Conservation (phyloP, 2,329 filamentous ascomycete genomes). For the Fusarium pseudograminearum region DNA sequence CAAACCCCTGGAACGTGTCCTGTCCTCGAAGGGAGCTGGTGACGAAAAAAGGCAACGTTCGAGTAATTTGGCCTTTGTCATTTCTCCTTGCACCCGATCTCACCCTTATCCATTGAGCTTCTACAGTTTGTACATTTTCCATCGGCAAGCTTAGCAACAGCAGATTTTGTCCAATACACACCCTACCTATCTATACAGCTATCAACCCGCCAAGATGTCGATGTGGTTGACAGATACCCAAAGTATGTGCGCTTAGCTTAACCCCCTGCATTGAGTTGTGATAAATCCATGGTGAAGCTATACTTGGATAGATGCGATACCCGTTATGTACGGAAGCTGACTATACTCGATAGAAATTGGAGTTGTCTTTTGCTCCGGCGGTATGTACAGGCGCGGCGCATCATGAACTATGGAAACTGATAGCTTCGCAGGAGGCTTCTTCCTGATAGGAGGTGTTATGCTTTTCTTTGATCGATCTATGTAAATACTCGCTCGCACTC, state of each 20-base stretch:
- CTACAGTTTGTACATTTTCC: background rate
- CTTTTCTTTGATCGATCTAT: constrained; percentile 98
- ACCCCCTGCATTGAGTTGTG: constrained; percentile 18
- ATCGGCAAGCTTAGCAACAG: background rate
- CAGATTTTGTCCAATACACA: constrained; percentile 1
- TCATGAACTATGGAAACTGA: constrained; percentile 35
- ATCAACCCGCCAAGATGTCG: constrained; percentile 61
- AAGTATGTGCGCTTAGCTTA: constrained; percentile 70
- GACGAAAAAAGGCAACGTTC: constrained; percentile 40
- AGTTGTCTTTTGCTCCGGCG: constrained; percentile 96
- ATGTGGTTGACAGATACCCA: constrained; percentile 98
- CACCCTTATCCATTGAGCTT: constrained; percentile 14
- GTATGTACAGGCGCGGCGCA: constrained; percentile 69
- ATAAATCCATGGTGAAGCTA: constrained; percentile 6
- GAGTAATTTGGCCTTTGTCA: constrained; percentile 32
- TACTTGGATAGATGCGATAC: background rate
- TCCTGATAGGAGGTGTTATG: constrained; percentile 92
- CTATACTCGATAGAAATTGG: constrained; percentile 79
- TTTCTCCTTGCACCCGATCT: constrained; percentile 30
- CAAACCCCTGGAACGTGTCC: constrained; percentile 39
- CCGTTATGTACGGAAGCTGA: constrained; percentile 47
- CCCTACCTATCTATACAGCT: background rate
- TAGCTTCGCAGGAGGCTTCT: constrained; percentile 79
- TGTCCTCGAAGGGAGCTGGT: constrained; percentile 33
- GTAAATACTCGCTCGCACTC: constrained; percentile 62